Base-by-base conservation (phyloP, 768 basidiomycete genomes). In the Suillus americanus region DNA sequence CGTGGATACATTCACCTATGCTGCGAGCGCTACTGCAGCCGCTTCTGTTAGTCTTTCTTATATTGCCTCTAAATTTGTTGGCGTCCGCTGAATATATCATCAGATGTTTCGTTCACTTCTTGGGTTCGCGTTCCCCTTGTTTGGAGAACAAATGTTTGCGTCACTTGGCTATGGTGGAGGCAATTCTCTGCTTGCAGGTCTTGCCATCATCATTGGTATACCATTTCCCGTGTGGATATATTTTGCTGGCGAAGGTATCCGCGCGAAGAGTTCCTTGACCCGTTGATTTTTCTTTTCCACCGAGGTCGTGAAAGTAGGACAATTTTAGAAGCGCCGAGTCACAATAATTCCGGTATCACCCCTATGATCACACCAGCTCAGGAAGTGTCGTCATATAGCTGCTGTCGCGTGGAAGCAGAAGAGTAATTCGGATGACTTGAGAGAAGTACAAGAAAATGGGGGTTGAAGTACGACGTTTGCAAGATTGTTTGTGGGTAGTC, bases 191-290 rank as follows among this genome's bases (percentile, higher is more conserved):
- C 78, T 91, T 5, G 90, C 85, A 5, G 89, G 85, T 43, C 73
- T 88, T n/a, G 80, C 82, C 45, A 82, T 87, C 28, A 65, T 86
- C 30, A 70, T 87, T 16, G 90, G 90, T 9, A 87, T 91, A 64
- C 90, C 90, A 1, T 91, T 91, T 77, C 89, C 90, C 1, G 74
- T 90, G 2, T 91, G 83, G 83, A 81, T 92, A 8, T 92, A 87
- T 75, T 89, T 81, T 79, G 78, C 81, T 48, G 90, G 90, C 57
- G 90, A 87, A 71, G 73, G 78, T 48, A 80, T 88, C 23, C 81
- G 88, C 7, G 71, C 77, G 28, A 78, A 74, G 46, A 86, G 83
- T 67, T 54, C 78, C 9, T 65, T 80, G 41, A 69, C 72, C 6
- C 64, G 62, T 40, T 71, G 48, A 61, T 62, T 25, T 37, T 38